A percentile compares a stretch with the other conserved stretches of the same genome.
phyloP scores from a whole-genome alignment of 495 filamentous ascomycete genomes.

The Trichoderma parareesei region DNA sequence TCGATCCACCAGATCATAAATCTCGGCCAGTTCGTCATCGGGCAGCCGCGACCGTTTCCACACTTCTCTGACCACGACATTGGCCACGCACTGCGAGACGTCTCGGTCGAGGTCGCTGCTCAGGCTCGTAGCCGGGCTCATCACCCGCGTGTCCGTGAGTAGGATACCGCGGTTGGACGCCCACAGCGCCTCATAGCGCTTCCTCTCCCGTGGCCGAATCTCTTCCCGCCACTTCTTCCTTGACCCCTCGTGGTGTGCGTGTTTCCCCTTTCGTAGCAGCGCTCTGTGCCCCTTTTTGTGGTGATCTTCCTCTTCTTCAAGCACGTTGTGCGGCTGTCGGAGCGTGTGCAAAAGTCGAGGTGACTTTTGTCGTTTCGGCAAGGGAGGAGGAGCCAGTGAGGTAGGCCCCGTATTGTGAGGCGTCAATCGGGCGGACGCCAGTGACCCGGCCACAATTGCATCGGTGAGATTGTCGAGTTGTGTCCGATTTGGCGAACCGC shows the following conservation, averaged over 20 bases:
- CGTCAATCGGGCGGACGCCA: constrained; percentile 56
- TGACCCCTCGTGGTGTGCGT: constrained; percentile 84
- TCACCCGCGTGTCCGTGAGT: constrained; percentile 18
- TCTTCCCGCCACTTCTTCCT: constrained; percentile 75
- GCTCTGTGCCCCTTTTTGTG: constrained; percentile 40
- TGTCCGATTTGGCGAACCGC: background rate
- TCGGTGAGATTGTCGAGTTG: constrained; percentile 43
- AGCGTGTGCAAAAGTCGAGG: constrained; percentile 61
- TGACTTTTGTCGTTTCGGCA: constrained; percentile 20
- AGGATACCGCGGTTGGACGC: constrained; percentile 80
- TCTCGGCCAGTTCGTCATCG: constrained; percentile 58
- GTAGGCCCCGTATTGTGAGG: constrained; percentile 23
- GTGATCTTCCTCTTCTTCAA: constrained; percentile 48
- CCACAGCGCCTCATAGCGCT: constrained; percentile 95
- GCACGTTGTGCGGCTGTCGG: constrained; percentile 50
- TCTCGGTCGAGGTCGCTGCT: constrained; percentile 8
- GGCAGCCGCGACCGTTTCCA: constrained; percentile 74
- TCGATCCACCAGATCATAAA: constrained; percentile 80
- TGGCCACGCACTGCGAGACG: constrained; percentile 53
- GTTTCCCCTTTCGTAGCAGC: constrained; percentile 30
- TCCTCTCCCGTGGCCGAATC: constrained; percentile 69
- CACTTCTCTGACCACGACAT: constrained; percentile 75
- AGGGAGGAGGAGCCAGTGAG: constrained; percentile 22
- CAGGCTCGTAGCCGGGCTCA: background rate
- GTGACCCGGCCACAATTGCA: constrained; percentile 77